phyloP scores from a whole-genome alignment of 2,329 filamentous ascomycete genomes.

The Aspergillus cejpii region DNA sequence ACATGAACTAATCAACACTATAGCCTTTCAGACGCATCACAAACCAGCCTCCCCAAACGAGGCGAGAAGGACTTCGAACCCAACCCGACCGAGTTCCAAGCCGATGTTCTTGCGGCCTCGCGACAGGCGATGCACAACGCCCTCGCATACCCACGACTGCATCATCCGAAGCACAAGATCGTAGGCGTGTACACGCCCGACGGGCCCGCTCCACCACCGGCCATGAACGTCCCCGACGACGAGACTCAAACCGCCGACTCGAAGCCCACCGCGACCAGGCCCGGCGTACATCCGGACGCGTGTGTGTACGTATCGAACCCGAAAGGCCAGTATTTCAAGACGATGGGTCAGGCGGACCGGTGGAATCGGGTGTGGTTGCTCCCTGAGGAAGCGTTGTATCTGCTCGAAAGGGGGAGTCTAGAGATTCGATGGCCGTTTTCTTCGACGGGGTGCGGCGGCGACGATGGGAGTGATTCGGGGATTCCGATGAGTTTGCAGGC shows the following conservation, averaged over 20 bases:
- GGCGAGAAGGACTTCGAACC: conserved; percentile 97
- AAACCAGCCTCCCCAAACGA: conserved; percentile 64
- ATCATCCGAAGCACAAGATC: conserved; percentile 59
- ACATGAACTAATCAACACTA: conserved; percentile 1
- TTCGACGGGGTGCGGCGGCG: conserved; percentile 19
- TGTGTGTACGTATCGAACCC: conserved; percentile 63
- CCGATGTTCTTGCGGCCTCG: conserved; percentile 69
- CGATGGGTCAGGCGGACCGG: conserved; percentile 65
- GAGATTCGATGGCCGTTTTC: conserved; percentile 75
- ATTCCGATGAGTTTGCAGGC: conserved; percentile 87
- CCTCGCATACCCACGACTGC: conserved; percentile 67
- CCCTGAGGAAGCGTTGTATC: conserved; percentile 83
- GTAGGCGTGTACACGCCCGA: conserved; percentile 69
- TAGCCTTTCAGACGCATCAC: conserved; percentile 30
- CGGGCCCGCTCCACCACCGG: conserved; percentile 26
- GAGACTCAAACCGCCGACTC: conserved; percentile 9
- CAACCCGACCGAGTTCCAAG: conserved; percentile 78
- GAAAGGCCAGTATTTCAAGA: conserved; percentile 65
- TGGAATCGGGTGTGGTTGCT: conserved; percentile 70
- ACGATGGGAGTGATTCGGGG: conserved; percentile 52
- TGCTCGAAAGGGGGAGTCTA: conserved; percentile 79
- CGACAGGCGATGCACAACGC: conserved; percentile 85
- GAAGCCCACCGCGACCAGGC: conserved; percentile 3
- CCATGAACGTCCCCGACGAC: conserved; percentile 5
- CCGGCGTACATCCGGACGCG: conserved; percentile 26